Evolutionary conservation across 768 basidiomycete species (phyloP), one percentile per base, ranked within the genome.

Genomic region (Russula sp.): DNA sequence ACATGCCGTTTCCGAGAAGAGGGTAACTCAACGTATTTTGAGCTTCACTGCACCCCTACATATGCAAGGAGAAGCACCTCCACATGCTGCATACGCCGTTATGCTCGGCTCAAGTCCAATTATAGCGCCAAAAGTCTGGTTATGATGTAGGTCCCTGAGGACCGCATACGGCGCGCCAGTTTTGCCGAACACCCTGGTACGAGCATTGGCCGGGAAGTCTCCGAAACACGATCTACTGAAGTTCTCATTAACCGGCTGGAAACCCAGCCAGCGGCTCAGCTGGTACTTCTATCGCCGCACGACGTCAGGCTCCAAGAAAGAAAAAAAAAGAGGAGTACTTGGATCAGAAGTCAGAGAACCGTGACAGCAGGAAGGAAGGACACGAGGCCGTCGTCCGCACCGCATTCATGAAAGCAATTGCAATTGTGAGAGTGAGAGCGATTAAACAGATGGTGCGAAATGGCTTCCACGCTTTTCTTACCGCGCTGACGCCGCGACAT

Each of bases 281-380:
- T 28, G 40, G 48, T n/a, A 24, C 55, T 65, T 65, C 64, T 65
- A 65, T 65, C 60, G 30, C 64, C 64, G 64, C 64, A 57, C 14
- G 55, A 57, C 24, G 30, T 51, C 58, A 61, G 24, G 20, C 13
- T 28, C 26, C 11, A 38, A n/a, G 20, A 24, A 32, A 49, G 30
- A 26, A 28, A 40, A 38, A 62, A 52, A 52, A 22, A 36, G 22
- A 36, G 16, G 54, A 52, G 38, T 32, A 40, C 30, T 48, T 26
- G 36, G 30, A 26, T 61, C 20, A 64, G 63, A 55, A 55, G 48
- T 30, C 24, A 55, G 53, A 60, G 46, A 60, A 42, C 14, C 38
- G 38, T 40, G 38, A 40, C 38, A 32, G 46, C 26, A 32, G 46
- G 59, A 60, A 64, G 46, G 46, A 42, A 59, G 16, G 53, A 44